Evolutionary conservation across 2,329 filamentous ascomycete species (phyloP).

Genomic region (Aspergillus sp.): DNA sequence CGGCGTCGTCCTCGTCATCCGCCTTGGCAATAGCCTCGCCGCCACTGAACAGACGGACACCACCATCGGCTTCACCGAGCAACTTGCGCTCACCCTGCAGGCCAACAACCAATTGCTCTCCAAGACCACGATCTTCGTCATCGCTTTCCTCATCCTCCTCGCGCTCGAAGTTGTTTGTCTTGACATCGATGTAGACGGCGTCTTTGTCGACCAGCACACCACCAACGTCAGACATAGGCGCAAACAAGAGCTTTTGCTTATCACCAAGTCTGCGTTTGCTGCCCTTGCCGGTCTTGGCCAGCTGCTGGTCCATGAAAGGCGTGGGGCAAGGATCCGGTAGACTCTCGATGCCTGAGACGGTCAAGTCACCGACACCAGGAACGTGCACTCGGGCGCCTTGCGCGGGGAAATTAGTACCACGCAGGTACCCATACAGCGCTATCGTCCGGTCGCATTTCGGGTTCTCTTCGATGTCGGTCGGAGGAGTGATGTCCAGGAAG

Average conservation of each 20-base stretch:
- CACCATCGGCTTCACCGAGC: constrained; percentile 77
- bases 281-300: constrained; percentile 82
- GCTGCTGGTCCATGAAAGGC: constrained; percentile 81
- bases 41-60: constrained; percentile 81
- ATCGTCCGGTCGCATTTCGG: constrained; percentile 87
- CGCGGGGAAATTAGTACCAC: constrained; percentile 90
- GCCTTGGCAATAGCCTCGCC: constrained; percentile 64
- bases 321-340: constrained; percentile 95
- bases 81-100: constrained; percentile 80
- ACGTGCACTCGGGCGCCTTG: constrained; percentile 86
- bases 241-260: constrained; percentile 94
- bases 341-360: constrained; percentile 77
- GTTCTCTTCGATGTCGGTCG: constrained; percentile 84
- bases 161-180: constrained; percentile 68
- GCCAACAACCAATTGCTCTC: constrained; percentile 90
- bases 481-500: constrained; percentile 92
- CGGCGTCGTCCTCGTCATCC: constrained; percentile 58
- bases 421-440: constrained; percentile 87
- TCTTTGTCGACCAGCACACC: constrained; percentile 96
- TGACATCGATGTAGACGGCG: constrained; percentile 83
- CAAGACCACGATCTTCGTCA: constrained; percentile 76
- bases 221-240: constrained; percentile 96
- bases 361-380: constrained; percentile 86
- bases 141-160: constrained; percentile 62
- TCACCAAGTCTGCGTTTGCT: constrained; percentile 81